Evolutionary conservation across 2,329 filamentous ascomycete species (phyloP), one percentile per base, ranked within the genome.

Genomic region (Talaromyces piceae): DNA sequence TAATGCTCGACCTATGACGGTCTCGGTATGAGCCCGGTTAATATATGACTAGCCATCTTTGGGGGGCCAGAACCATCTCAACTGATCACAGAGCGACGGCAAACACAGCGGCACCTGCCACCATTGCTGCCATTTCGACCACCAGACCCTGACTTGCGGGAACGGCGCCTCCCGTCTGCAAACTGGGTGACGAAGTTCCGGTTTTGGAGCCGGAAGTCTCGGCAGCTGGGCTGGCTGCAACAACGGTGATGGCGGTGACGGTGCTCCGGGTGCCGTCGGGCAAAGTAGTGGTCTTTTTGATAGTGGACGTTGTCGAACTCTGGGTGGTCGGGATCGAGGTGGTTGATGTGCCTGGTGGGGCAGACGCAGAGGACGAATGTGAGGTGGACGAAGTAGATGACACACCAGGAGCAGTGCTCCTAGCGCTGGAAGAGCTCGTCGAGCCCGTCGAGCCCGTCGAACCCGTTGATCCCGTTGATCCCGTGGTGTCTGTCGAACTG

Each of bases 181-280:
- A 59, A 30, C 67, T 63, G 5, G 73, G 70, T 1, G 59, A 41
- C 31, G 51, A 33, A 7, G 47, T 45, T 55, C 8, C 59, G 59
- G 11, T 59, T 54, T 13, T 41, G 20, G 51, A 20, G 46, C 33
- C 23, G 30, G 61, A 60, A 3, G 58, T 51, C 22, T 54, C 60
- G 1, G 59, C 61, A 4, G 56, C 54, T 22, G 58, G 51, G 12
- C 66, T 65, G 8, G 71, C 69, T 41, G 71, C 64, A 41, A 75
- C 68, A 28, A 75, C 63, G 2, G 73, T 70, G n/a, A 74, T 61
- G 33, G 69, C 65, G 9, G 73, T 76, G 53, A 72, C 64, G 39
- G 73, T 75, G 55, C 63, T 65, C 20, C 67, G 49, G 13, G 59
- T 61, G n/a, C 73, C 73, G 52, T 76, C 62, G 16, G 69, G 56